Conservation (phyloP, 2,329 filamentous ascomycete species). For the Colletotrichum gloeosporioides region DNA sequence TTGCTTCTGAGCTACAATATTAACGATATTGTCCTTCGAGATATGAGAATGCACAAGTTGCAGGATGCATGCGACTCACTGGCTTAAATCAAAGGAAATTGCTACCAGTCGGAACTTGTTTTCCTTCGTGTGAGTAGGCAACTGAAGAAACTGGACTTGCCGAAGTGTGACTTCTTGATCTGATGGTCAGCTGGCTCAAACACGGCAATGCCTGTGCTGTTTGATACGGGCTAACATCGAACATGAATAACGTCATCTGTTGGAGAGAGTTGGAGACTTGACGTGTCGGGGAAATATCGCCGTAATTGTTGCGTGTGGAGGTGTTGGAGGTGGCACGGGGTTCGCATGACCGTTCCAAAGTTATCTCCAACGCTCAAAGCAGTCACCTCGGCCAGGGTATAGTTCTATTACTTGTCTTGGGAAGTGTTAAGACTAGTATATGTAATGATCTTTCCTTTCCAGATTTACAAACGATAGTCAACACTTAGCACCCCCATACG, state of each 20-base stretch:
- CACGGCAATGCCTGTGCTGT: neutral
- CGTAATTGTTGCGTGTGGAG: neutral
- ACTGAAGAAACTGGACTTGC: neutral
- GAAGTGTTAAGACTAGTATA: neutral
- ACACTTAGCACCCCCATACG: neutral
- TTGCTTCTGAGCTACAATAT: neutral
- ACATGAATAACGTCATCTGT: neutral
- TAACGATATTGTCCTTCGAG: neutral
- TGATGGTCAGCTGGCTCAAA: neutral
- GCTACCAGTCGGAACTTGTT: neutral
- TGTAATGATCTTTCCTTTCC: neutral
- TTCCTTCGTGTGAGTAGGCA: neutral
- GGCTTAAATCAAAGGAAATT: neutral
- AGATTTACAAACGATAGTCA: neutral
- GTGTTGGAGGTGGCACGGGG: neutral
- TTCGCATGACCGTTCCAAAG: neutral
- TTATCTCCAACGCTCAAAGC: neutral
- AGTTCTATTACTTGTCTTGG: neutral
- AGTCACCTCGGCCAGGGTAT: neutral
- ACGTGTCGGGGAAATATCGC: neutral
- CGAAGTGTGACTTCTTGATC: neutral
- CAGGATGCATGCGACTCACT: neutral
- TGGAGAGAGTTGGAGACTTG: neutral
- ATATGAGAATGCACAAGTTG: neutral
- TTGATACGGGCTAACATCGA: neutral